Percentiles rank a stretch among this genome's conserved stretches.
Evolutionary conservation across 495 filamentous ascomycete genomes (phyloP).

Genomic region (Thozetella sp.): DNA sequence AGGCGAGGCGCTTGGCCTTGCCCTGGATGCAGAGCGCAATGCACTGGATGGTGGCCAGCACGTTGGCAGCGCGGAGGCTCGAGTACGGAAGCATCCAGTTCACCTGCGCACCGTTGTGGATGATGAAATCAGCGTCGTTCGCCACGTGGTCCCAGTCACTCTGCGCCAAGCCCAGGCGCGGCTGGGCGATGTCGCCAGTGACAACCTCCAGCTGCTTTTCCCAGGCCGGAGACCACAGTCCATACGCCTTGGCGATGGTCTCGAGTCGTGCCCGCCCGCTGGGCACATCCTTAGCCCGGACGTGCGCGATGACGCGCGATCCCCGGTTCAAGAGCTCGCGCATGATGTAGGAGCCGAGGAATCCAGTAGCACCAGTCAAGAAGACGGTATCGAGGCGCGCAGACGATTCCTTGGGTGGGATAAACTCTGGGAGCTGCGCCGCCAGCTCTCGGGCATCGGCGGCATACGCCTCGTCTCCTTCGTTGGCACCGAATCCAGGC

Average conservation of each 20-base stretch:
- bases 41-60: conserved; percentile 76
- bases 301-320: conserved; percentile 76
- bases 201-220: conserved; percentile 61
- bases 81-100: conserved; percentile 87
- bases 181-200: conserved; percentile 71
- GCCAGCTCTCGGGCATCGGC: conserved; percentile 33
- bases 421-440: conserved; percentile 19
- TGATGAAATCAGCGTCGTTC: conserved; percentile 71
- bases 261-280: conserved; percentile 52
- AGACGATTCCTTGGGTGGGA: no score
- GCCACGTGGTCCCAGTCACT: conserved; percentile 64
- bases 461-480: no score
- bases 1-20: conserved; percentile 79
- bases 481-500: no score
- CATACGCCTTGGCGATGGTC: conserved; percentile 68
- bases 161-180: conserved; percentile 69
- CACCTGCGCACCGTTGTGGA: conserved; percentile 89
- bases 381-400: conserved; percentile 63
- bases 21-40: conserved; percentile 75
- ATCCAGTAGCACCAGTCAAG: conserved; percentile 90
- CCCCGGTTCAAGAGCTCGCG: conserved; percentile 69
- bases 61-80: conserved; percentile 76
- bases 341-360: conserved; percentile 83
- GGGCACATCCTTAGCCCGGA: conserved; percentile 59
- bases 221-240: conserved; percentile 81